These are phyloP conservation scores for Byssothecium circinans DNA, from an alignment of 2,329 filamentous ascomycete species.

Conservation along the genomic window DNA sequence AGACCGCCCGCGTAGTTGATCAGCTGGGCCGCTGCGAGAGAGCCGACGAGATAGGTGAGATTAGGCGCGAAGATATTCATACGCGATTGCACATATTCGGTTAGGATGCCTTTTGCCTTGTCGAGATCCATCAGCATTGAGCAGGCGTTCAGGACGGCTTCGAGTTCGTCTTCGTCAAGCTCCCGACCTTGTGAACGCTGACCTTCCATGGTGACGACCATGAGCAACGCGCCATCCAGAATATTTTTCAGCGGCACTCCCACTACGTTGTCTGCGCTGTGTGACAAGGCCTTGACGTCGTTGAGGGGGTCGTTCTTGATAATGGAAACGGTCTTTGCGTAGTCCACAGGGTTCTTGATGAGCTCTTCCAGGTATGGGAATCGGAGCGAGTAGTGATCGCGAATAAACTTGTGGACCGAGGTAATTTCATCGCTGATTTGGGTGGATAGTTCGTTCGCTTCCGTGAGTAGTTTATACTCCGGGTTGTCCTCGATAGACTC, in stretches of 20 bases:
- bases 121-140: slow-evolving; percentile 88
- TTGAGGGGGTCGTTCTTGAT: slow-evolving; percentile 91
- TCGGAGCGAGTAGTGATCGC: slow-evolving; percentile 90
- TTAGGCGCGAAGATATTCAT: slow-evolving; percentile 98
- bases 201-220: slow-evolving; percentile 95
- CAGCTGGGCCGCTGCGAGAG: slow-evolving; percentile 91
- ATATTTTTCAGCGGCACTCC: slow-evolving; percentile 75
- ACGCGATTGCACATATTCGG: slow-evolving; percentile 92
- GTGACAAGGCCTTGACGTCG: slow-evolving; percentile 78
- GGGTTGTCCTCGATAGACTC: slow-evolving; percentile 88
- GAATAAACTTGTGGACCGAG: slow-evolving; percentile 91
- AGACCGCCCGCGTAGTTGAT: slow-evolving; percentile 91
- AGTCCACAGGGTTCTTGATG: slow-evolving; percentile 89
- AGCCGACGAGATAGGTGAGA: slow-evolving; percentile 84
- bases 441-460: slow-evolving; percentile 86
- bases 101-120: slow-evolving; percentile 80
- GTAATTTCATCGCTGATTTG: slow-evolving; percentile 92
- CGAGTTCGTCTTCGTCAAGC: slow-evolving; percentile 73
- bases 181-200: slow-evolving; percentile 83
- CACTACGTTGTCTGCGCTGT: slow-evolving; percentile 76
- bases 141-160: slow-evolving; percentile 74
- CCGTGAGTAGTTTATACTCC: slow-evolving; percentile 84
- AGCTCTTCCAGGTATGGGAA: slow-evolving; percentile 92
- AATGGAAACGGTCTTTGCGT: slow-evolving; percentile 92
- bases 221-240: slow-evolving; percentile 84